Percentiles rank a stretch among this genome's conserved stretches.
phyloP scores from a whole-genome alignment of 2,329 filamentous ascomycete species.

The Colletotrichum gigasporum region DNA sequence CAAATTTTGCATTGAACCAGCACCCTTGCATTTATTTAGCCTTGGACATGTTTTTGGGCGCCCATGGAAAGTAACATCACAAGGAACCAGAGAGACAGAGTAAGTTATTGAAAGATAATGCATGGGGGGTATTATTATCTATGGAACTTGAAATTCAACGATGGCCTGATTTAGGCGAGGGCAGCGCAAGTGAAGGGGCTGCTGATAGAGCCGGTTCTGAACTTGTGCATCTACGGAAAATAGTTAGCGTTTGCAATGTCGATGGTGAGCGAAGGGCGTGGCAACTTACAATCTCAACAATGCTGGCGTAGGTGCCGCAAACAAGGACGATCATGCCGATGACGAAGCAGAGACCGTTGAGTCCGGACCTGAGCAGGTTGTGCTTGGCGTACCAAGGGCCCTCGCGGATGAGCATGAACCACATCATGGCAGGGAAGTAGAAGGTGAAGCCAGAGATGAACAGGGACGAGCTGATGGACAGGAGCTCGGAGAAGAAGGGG shows the following conservation, averaged over 20 bases:
- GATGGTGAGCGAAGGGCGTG: too few relatives aligned
- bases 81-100: too few relatives aligned
- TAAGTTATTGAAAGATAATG: too few relatives aligned
- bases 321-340: slow-evolving; percentile 44
- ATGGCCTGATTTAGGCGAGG: slow-evolving; percentile 20
- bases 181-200: slow-evolving; percentile 31
- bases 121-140: slow-evolving; percentile 24
- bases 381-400: slow-evolving; percentile 41
- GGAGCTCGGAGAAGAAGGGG: slow-evolving; percentile 75
- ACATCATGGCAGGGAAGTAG: slow-evolving; percentile 53
- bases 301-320: slow-evolving; percentile 43
- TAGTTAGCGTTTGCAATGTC: neutral
- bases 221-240: slow-evolving; percentile 20
- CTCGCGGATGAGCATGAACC: slow-evolving; percentile 50
- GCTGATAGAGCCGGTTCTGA: slow-evolving; percentile 28
- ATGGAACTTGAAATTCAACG: neutral
- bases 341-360: slow-evolving; percentile 39
- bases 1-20: too few relatives aligned
- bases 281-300: slow-evolving; percentile 32
- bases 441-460: slow-evolving; percentile 56
- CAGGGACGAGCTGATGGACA: slow-evolving; percentile 62
- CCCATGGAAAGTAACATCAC: too few relatives aligned
- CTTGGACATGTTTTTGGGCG: too few relatives aligned
- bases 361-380: slow-evolving; percentile 39
- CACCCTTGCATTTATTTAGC: too few relatives aligned